Conservation (phyloP, 2,329 filamentous ascomycete genomes). For the Alternaria alternata region DNA sequence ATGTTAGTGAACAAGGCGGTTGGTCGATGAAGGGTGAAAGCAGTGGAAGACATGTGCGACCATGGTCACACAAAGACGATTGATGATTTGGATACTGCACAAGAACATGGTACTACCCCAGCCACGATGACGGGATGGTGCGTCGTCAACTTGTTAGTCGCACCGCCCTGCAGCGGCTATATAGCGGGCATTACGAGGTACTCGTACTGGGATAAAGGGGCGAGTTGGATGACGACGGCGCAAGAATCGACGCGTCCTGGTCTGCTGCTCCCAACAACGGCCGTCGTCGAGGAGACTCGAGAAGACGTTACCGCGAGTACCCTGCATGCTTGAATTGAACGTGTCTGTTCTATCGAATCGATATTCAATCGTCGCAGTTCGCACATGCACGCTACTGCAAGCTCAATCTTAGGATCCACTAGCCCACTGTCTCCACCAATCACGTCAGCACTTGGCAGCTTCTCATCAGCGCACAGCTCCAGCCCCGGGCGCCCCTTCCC, state of each 20-base stretch:
- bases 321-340: slow-evolving; percentile 14
- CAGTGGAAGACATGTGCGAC: background rate
- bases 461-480: slow-evolving; percentile 19
- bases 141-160: slow-evolving; percentile 9
- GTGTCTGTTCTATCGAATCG: slow-evolving; percentile 17
- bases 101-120: slow-evolving; percentile 37
- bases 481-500: slow-evolving; percentile 22
- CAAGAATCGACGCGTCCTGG: slow-evolving; percentile 1
- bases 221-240: slow-evolving; percentile 1
- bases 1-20: slow-evolving; percentile 7
- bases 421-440: slow-evolving; percentile 22
- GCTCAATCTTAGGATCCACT: slow-evolving; percentile 2
- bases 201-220: slow-evolving; percentile 3
- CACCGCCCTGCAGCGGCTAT: slow-evolving; percentile 15
- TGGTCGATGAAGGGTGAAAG: slow-evolving; percentile 1
- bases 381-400: slow-evolving; percentile 5
- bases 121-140: slow-evolving; percentile 35
- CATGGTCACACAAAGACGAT: slow-evolving; percentile 12
- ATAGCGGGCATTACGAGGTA: slow-evolving; percentile 4
- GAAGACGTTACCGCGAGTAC: background rate
- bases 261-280: background rate
- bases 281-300: background rate
- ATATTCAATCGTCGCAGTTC: slow-evolving; percentile 6
- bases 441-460: slow-evolving; percentile 7
- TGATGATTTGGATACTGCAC: slow-evolving; percentile 10